Evolutionary conservation across 139 green algal species (phyloP).

Genomic region (Closterium sp.): DNA sequence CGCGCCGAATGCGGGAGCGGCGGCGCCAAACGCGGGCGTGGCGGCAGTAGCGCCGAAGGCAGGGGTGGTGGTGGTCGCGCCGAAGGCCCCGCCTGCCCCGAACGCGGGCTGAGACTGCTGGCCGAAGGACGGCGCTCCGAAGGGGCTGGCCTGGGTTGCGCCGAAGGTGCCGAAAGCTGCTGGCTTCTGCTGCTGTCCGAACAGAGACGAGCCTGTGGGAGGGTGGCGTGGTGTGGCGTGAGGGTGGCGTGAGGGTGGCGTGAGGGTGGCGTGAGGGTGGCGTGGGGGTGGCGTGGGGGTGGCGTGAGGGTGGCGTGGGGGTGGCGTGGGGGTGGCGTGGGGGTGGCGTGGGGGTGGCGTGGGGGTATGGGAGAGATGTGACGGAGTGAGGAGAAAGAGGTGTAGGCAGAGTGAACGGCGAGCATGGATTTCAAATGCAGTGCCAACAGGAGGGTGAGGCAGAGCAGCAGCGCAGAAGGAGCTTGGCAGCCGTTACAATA

Average conservation of each 20-base stretch:
- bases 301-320: no score
- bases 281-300: no score
- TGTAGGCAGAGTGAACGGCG: background rate
- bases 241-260: no score
- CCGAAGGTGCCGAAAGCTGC: conserved; percentile 17
- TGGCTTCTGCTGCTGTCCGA: conserved; percentile 24
- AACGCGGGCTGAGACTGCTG: conserved; percentile 30
- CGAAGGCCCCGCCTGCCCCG: background rate
- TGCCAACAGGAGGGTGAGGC: no score
- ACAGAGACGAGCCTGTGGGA: background rate
- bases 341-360: no score
- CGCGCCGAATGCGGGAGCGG: conserved; percentile 32
- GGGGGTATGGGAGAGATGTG: no score
- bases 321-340: no score
- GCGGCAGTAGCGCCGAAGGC: conserved; percentile 48
- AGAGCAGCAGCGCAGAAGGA: background rate
- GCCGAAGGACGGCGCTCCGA: conserved; percentile 26
- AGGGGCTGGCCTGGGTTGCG: conserved; percentile 2
- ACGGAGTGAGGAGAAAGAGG: background rate
- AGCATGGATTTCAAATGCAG: background rate
- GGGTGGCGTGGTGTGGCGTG: background rate
- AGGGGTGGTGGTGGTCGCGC: conserved; percentile 11
- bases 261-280: no score
- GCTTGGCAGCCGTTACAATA: background rate
- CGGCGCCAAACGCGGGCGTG: conserved; percentile 34